These are phyloP conservation scores for Trifolium dubium DNA, from an alignment of 306 rosid species.

Conservation along the genomic window DNA sequence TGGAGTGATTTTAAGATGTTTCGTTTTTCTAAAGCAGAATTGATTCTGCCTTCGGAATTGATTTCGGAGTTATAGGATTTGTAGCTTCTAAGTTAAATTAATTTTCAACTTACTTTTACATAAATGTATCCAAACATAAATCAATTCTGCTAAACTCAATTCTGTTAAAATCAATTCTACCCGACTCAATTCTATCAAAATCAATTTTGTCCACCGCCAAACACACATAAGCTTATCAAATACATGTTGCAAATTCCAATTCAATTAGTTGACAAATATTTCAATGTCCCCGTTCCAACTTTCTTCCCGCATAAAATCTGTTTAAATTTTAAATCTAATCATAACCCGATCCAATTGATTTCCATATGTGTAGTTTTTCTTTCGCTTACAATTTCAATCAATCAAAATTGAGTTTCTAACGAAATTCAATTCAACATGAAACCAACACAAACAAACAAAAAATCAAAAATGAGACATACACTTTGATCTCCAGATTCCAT, in stretches of 20 bases:
- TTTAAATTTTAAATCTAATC: neutral
- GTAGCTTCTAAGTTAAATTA: no score
- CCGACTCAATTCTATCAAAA: no score
- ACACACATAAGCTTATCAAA: neutral
- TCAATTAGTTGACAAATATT: neutral
- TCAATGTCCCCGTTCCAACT: neutral
- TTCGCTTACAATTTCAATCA: neutral
- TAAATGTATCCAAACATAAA: no score
- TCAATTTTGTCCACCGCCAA: no score
- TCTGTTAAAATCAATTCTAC: no score
- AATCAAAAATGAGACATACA: constrained; percentile 47
- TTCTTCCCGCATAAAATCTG: neutral
- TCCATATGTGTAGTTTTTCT: no score
- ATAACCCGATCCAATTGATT: neutral
- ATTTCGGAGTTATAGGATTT: no score
- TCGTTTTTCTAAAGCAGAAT: no score
- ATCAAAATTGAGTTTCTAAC: neutral
- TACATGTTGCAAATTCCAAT: neutral
- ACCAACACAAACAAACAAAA: neutral
- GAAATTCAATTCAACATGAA: neutral
- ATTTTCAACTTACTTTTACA: no score
- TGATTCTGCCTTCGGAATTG: no score
- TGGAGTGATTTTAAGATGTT: no score
- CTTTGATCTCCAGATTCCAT: constrained; percentile 45
- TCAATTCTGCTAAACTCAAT: no score